These are phyloP conservation scores for Saccharomycopsis sp. DNA, from an alignment of 805 yeast genomes.

Conservation along the genomic window DNA sequence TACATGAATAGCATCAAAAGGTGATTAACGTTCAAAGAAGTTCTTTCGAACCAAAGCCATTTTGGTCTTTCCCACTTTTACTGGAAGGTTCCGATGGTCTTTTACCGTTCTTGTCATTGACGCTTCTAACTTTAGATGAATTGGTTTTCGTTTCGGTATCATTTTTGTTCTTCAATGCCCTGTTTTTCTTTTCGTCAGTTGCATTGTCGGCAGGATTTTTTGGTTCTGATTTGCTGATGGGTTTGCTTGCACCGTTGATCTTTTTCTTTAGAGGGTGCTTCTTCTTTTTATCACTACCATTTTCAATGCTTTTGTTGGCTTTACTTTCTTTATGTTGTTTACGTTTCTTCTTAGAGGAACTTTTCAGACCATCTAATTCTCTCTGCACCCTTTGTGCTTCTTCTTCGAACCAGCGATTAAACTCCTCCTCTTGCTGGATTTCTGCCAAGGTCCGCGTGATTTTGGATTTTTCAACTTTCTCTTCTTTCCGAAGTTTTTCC, in stretches of 20 bases:
- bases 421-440: conserved; percentile 72
- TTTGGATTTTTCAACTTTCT: neutral
- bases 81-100: neutral
- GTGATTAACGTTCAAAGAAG: too few species aligned
- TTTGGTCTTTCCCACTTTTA: neutral
- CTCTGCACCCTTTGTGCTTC: conserved; percentile 60
- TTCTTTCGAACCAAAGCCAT: neutral
- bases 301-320: neutral
- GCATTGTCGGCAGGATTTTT: too few species aligned
- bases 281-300: neutral
- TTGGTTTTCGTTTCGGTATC: too few species aligned
- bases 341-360: neutral
- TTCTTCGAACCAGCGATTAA: conserved; percentile 81
- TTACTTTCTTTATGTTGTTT: neutral
- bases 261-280: neutral
- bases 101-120: neutral
- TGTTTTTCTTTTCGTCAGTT: neutral
- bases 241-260: neutral
- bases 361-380: neutral
- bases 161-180: too few species aligned
- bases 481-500: conserved; percentile 9
- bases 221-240: too few species aligned
- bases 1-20: too few species aligned
- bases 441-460: conserved; percentile 46
- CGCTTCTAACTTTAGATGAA: neutral